phyloP scores from a whole-genome alignment of 2,329 filamentous ascomycete species.

The Aspergillus fructus region DNA sequence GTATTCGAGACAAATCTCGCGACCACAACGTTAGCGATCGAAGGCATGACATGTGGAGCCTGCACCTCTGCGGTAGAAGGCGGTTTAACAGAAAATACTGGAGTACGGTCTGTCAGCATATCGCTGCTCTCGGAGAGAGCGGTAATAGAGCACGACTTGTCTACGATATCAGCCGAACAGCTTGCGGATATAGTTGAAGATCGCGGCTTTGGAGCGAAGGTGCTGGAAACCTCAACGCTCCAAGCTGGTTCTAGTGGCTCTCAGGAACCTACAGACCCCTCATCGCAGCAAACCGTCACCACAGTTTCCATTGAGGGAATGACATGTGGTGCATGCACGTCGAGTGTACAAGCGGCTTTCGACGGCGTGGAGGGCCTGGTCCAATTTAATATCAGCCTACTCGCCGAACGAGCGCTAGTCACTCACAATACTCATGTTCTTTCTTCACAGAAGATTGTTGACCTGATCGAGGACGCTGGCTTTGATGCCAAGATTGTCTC shows the following conservation, averaged over 20 bases:
- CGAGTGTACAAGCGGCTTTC: slow-evolving; percentile 83
- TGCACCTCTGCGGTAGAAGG: slow-evolving; percentile 84
- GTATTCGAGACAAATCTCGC: slow-evolving; percentile 40
- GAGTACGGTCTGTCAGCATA: slow-evolving; percentile 75
- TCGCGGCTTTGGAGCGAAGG: slow-evolving; percentile 75
- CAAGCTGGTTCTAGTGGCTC: slow-evolving; percentile 31
- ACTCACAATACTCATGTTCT: slow-evolving; percentile 75
- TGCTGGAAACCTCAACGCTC: slow-evolving; percentile 67
- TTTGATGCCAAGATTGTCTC: slow-evolving; percentile 85
- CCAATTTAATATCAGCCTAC: slow-evolving; percentile 90
- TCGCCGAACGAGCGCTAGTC: slow-evolving; percentile 88
- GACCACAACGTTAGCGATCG: slow-evolving; percentile 74
- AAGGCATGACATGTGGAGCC: slow-evolving; percentile 89
- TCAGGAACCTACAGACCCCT: slow-evolving; percentile 33
- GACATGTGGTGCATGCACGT: slow-evolving; percentile 96
- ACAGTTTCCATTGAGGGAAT: slow-evolving; percentile 92
- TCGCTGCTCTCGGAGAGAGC: slow-evolving; percentile 81
- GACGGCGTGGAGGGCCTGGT: slow-evolving; percentile 72
- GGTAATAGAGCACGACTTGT: slow-evolving; percentile 76
- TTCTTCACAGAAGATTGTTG: slow-evolving; percentile 69
- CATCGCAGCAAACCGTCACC: slow-evolving; percentile 59
- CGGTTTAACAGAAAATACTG: slow-evolving; percentile 71
- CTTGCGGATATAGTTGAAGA: slow-evolving; percentile 62
- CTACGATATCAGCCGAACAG: slow-evolving; percentile 51
- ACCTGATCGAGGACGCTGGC: slow-evolving; percentile 84